Evolutionary conservation across 768 basidiomycete genomes (phyloP).

Genomic region (Tylopilus intermedius): DNA sequence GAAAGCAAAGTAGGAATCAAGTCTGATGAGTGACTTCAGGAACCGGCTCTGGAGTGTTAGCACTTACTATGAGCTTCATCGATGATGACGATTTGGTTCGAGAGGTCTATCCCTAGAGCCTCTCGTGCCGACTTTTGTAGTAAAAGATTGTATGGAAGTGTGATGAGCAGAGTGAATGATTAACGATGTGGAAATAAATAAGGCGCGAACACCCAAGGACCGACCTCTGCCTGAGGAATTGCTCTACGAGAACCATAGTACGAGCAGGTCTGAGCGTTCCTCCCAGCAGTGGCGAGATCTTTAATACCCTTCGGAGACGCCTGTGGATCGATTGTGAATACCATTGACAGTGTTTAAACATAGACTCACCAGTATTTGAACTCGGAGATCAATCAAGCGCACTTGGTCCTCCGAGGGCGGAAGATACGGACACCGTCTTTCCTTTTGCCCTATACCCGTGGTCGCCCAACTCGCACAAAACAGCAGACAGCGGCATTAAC

Average conservation of each 20-base stretch:
- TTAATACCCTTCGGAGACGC: slow-evolving; percentile 92
- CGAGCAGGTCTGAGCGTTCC: slow-evolving; percentile 69
- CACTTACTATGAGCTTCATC: slow-evolving; percentile 94
- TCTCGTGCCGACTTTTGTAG: slow-evolving; percentile 80
- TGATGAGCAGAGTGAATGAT: slow-evolving; percentile 58
- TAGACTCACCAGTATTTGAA: slow-evolving; percentile 67
- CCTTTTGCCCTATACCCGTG: slow-evolving; percentile 47
- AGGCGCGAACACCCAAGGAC: background rate
- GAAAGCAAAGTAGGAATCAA: slow-evolving; percentile 86
- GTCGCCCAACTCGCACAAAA: slow-evolving; percentile 1
- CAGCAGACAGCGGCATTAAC: slow-evolving; percentile 31
- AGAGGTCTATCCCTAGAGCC: slow-evolving; percentile 80
- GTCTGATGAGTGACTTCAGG: slow-evolving; percentile 44
- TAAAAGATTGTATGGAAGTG: slow-evolving; percentile 89
- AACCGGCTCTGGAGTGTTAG: slow-evolving; percentile 1
- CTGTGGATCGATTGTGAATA: slow-evolving; percentile 35
- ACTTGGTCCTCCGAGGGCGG: slow-evolving; percentile 66
- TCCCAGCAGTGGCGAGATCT: slow-evolving; percentile 75
- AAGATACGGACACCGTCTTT: slow-evolving; percentile 70
- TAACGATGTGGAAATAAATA: background rate
- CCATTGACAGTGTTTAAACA: background rate
- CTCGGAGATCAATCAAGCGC: slow-evolving; percentile 75
- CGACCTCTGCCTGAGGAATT: slow-evolving; percentile 85
- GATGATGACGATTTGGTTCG: slow-evolving; percentile 80
- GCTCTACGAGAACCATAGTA: slow-evolving; percentile 90